These are phyloP conservation scores for Podospora bellae-mahoneyi DNA, from an alignment of 495 filamentous ascomycete species.

Conservation along the genomic window DNA sequence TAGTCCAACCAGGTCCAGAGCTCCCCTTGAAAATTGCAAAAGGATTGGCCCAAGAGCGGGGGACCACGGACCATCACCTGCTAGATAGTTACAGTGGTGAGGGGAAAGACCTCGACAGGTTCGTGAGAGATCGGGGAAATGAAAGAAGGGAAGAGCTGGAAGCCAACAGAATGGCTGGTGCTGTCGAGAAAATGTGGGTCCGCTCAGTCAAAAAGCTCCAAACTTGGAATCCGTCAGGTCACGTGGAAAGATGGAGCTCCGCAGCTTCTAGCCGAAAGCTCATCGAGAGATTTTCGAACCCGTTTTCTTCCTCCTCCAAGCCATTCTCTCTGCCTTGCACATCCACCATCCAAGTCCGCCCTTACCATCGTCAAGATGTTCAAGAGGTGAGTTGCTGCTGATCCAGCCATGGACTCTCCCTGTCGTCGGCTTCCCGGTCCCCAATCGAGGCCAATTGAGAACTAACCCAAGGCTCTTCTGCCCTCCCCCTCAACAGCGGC, in stretches of 20 bases:
- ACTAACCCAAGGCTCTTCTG: slow-evolving; percentile 37
- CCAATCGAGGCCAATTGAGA: slow-evolving; percentile 47
- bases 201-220: not conserved
- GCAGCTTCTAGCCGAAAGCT: slow-evolving; percentile 40
- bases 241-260: slow-evolving; percentile 36
- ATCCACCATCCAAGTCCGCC: slow-evolving; percentile 44
- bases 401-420: slow-evolving; percentile 10
- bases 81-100: not conserved
- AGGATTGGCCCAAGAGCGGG: not conserved
- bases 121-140: not conserved
- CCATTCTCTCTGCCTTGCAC: slow-evolving; percentile 34
- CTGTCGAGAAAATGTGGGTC: not conserved
- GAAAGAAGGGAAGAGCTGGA: not conserved
- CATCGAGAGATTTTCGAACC: slow-evolving; percentile 42
- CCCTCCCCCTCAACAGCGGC: slow-evolving; percentile 55
- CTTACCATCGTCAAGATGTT: slow-evolving; percentile 70
- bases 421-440: slow-evolving; percentile 16
- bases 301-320: slow-evolving; percentile 36
- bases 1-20: not conserved
- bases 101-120: slow-evolving; percentile 11
- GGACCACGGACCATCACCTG: not conserved
- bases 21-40: not conserved
- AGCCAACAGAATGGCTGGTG: not conserved
- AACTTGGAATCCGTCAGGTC: slow-evolving; percentile 18
- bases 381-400: slow-evolving; percentile 66